Conservation (phyloP, 352 stramenopile genomes). For the Pythium biforme region DNA sequence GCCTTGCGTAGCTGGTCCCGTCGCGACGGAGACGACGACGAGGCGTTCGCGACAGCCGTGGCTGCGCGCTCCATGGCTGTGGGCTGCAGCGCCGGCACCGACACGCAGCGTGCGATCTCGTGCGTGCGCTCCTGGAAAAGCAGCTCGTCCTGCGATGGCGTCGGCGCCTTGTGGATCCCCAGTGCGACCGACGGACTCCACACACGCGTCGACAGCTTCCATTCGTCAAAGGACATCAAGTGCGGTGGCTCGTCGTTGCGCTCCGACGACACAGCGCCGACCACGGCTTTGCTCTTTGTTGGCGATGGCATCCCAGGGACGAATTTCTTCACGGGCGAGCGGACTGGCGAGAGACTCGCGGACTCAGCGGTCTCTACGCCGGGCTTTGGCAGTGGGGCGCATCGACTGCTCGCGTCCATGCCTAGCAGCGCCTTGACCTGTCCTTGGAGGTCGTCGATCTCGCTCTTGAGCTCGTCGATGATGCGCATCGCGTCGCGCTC, state of each 20-base stretch:
- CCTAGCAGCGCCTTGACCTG: constrained; percentile 50
- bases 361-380: not conserved
- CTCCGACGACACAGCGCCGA: not conserved
- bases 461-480: constrained; percentile 64
- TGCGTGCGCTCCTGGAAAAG: constrained; percentile 24
- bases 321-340: constrained; percentile 14
- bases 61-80: constrained; percentile 56
- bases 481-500: constrained; percentile 62
- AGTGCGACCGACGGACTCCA: constrained; percentile 32
- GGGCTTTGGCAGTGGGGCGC: not conserved
- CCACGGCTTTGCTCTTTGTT: not conserved
- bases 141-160: constrained; percentile 36
- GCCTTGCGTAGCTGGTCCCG: constrained; percentile 8
- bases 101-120: constrained; percentile 51
- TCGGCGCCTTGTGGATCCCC: constrained; percentile 19
- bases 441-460: constrained; percentile 51
- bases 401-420: not conserved
- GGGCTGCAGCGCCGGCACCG: constrained; percentile 52
- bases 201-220: constrained; percentile 52
- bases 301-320: not conserved
- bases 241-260: not conserved
- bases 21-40: constrained; percentile 20
- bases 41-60: constrained; percentile 11
- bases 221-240: constrained; percentile 59
- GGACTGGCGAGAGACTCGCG: constrained; percentile 1